Percentiles rank a stretch among this genome's conserved stretches.
These are phyloP conservation scores for Cladosporium sp. DNA, from an alignment of 2,329 filamentous ascomycete species.

Conservation along the genomic window DNA sequence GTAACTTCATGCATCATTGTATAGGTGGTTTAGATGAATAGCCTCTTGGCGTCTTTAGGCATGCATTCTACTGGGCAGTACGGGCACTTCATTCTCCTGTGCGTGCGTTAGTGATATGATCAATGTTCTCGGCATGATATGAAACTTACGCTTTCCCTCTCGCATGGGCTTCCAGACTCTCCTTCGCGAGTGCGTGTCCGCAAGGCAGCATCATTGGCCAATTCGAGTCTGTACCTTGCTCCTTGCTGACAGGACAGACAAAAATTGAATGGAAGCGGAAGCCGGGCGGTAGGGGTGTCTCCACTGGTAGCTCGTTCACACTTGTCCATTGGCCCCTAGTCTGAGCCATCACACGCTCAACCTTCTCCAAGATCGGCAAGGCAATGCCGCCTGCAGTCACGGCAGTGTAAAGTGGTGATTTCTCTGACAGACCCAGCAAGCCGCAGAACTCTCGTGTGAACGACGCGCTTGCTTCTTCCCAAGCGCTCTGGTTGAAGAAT, in stretches of 20 bases:
- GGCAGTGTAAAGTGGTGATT: constrained; percentile 89
- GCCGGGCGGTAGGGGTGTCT: constrained; percentile 61
- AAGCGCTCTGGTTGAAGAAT: constrained; percentile 74
- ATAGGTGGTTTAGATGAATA: too few species aligned
- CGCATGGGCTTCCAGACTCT: constrained; percentile 73
- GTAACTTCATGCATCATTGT: too few species aligned
- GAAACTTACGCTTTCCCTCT: constrained; percentile 54
- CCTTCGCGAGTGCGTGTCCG: constrained; percentile 86
- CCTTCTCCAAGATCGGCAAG: constrained; percentile 81
- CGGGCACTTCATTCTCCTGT: constrained; percentile 78
- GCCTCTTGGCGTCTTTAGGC: constrained; percentile 69
- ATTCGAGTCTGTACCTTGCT: constrained; percentile 88
- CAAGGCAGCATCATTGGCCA: constrained; percentile 97
- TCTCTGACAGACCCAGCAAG: constrained; percentile 80
- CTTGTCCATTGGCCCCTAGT: constrained; percentile 95
- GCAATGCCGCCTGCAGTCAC: constrained; percentile 90
- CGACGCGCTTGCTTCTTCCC: constrained; percentile 77
- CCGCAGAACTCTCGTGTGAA: constrained; percentile 66
- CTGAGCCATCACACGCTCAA: constrained; percentile 79
- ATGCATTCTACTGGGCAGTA: constrained; percentile 88
- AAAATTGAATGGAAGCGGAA: constrained; percentile 92
- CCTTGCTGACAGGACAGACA: constrained; percentile 94
- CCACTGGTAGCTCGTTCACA: constrained; percentile 76
- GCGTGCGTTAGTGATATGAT: not conserved
- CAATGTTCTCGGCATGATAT: constrained; percentile 10